Conservation (phyloP, 371 early-diverging fungal species). For the Gilbertella persicaria region DNA sequence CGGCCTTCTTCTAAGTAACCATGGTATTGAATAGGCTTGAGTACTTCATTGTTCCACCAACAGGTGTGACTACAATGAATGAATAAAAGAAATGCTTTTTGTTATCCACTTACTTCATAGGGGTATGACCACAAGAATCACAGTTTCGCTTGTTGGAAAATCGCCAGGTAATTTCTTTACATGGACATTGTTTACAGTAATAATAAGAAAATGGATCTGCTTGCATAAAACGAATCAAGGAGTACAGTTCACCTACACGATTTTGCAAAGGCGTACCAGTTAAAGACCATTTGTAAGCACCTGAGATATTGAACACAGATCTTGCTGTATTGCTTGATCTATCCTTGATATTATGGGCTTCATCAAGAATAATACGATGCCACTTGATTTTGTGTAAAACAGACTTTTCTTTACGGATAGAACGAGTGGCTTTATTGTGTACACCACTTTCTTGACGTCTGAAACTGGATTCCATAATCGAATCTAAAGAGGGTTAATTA, state of each 20-base stretch:
- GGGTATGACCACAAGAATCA: conserved; percentile 75
- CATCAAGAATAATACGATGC: conserved; percentile 91
- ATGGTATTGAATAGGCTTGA: conserved; percentile 89
- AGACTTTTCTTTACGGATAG: conserved; percentile 64
- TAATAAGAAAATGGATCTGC: conserved; percentile 81
- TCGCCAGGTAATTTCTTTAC: conserved; percentile 82
- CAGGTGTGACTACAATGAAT: conserved; percentile 70
- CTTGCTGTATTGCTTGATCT: conserved; percentile 87
- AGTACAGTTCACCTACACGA: conserved; percentile 95
- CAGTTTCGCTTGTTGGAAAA: conserved; percentile 71
- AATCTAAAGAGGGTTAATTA: conserved; percentile 58
- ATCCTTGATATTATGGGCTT: conserved; percentile 97
- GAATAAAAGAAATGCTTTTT: not conserved
- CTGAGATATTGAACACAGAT: conserved; percentile 70
- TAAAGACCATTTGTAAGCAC: conserved; percentile 83
- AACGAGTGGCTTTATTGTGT: conserved; percentile 44
- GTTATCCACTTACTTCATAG: conserved; percentile 56
- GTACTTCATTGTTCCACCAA: conserved; percentile 96
- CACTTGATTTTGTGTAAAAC: conserved; percentile 77
- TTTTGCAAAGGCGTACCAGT: conserved; percentile 99
- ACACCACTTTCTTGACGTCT: conserved; percentile 77
- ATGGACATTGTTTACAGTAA: conserved; percentile 86
- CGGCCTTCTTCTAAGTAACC: conserved; percentile 72
- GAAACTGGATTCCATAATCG: conserved; percentile 75
- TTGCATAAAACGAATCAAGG: conserved; percentile 88